Percentiles rank a stretch among this genome's conserved stretches.
phyloP scores from a whole-genome alignment of 805 yeast genomes.

The Yarrowia bubula region DNA sequence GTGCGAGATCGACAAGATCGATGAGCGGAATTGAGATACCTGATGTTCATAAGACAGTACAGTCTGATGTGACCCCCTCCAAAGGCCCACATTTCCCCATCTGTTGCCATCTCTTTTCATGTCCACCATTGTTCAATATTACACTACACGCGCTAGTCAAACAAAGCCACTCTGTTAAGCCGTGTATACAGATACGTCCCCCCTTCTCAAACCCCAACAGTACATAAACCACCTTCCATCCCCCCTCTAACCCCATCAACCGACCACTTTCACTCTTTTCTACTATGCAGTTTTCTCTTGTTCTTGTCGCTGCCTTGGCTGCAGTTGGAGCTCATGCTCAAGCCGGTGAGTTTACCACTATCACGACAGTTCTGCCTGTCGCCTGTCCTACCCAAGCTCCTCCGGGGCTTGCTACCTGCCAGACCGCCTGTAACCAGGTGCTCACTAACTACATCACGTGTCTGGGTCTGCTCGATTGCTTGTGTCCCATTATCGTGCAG shows the following conservation, averaged over 20 bases:
- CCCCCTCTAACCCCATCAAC: background rate
- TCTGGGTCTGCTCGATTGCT: background rate
- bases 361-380: background rate
- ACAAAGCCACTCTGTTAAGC: too few species aligned
- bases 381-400: background rate
- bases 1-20: too few species aligned
- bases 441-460: background rate
- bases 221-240: background rate
- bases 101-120: too few species aligned
- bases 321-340: conserved; percentile 17
- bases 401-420: background rate
- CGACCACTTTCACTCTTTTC: conserved; percentile 4
- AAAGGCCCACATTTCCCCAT: too few species aligned
- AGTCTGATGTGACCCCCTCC: too few species aligned
- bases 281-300: conserved; percentile 16
- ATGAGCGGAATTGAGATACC: too few species aligned
- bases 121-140: too few species aligned
- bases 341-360: background rate
- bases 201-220: background rate
- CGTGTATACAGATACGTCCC: background rate
- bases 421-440: background rate
- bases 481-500: background rate
- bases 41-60: too few species aligned
- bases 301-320: conserved; percentile 14
- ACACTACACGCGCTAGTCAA: too few species aligned